phyloP scores from a whole-genome alignment of 2,329 filamentous ascomycete genomes.

The Fusarium sp. region DNA sequence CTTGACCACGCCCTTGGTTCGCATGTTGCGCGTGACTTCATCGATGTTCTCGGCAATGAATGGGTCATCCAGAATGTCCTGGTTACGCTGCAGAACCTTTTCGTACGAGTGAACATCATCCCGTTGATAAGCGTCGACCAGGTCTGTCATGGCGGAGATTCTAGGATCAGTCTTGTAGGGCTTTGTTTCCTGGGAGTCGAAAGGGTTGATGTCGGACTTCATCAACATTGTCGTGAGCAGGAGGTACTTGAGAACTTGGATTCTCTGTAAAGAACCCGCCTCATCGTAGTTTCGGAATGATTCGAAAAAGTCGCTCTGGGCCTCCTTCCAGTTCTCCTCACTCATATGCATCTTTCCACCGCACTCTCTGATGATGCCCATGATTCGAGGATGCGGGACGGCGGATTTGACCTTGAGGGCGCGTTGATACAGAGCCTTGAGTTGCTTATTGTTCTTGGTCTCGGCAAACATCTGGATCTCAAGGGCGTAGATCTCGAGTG shows the following conservation, averaged over 20 bases:
- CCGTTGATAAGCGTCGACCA: conserved; percentile 95
- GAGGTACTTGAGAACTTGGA: conserved; percentile 97
- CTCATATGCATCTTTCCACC: conserved; percentile 99
- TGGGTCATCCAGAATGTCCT: conserved; percentile 88
- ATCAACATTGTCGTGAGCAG: conserved; percentile 98
- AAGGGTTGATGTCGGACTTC: conserved; percentile 98
- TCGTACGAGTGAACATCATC: conserved; percentile 96
- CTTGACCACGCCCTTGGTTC: conserved; percentile 93
- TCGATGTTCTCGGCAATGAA: conserved; percentile 99
- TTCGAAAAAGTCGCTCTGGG: conserved; percentile 97
- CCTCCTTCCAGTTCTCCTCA: conserved; percentile 98
- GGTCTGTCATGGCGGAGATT: conserved; percentile 95
- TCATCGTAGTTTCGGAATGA: conserved; percentile 99
- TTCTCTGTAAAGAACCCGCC: conserved; percentile 93
- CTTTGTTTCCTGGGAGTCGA: conserved; percentile 98
- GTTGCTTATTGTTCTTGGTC: conserved; percentile 95
- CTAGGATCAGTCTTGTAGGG: conserved; percentile 96
- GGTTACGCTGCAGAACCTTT: conserved; percentile 85
- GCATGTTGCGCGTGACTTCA: conserved; percentile 97
- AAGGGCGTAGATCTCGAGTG: conserved; percentile 93
- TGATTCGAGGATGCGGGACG: conserved; percentile 97
- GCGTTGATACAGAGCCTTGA: conserved; percentile 92
- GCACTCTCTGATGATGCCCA: conserved; percentile 98
- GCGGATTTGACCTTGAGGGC: conserved; percentile 95
- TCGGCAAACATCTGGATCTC: conserved; percentile 99